Conservation (phyloP, 2,329 filamentous ascomycete species). For the Plectosphaerella cucumerina region DNA sequence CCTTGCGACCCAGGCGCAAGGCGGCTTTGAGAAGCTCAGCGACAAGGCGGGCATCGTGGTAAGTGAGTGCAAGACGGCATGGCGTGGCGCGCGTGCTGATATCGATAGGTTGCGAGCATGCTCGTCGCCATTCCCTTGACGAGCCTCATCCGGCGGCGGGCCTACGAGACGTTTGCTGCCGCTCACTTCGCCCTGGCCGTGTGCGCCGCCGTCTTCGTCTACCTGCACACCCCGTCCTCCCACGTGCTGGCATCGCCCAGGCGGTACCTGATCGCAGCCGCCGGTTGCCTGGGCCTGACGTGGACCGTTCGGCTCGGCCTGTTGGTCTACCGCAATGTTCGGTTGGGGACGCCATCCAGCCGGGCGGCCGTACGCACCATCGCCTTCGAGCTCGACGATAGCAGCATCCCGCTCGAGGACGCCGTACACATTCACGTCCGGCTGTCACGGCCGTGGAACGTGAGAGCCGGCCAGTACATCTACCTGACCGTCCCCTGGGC, state of each 20-base stretch:
- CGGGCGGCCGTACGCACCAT: too few species aligned
- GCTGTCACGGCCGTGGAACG: too few species aligned
- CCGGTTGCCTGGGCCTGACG: not conserved
- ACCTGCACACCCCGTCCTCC: too few species aligned
- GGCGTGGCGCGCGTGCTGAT: not conserved
- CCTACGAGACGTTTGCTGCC: not conserved
- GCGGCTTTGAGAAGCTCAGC: not conserved
- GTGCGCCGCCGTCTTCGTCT: too few species aligned
- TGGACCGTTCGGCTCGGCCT: not conserved
- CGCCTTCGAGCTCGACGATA: not conserved
- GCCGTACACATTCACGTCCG: too few species aligned
- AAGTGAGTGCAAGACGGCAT: not conserved
- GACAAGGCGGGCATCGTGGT: not conserved
- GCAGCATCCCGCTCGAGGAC: not conserved
- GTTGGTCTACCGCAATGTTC: not conserved
- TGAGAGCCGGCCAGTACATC: too few species aligned
- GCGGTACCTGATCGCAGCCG: not conserved
- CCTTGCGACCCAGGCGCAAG: not conserved
- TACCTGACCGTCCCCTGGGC: too few species aligned
- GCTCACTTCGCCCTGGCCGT: too few species aligned
- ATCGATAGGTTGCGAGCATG: not conserved
- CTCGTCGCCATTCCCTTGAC: not conserved
- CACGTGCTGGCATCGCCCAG: too few species aligned
- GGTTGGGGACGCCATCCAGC: too few species aligned
- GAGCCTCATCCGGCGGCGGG: not conserved